Base-by-base conservation (phyloP, 768 basidiomycete genomes). In the Mycena capillaripes region DNA sequence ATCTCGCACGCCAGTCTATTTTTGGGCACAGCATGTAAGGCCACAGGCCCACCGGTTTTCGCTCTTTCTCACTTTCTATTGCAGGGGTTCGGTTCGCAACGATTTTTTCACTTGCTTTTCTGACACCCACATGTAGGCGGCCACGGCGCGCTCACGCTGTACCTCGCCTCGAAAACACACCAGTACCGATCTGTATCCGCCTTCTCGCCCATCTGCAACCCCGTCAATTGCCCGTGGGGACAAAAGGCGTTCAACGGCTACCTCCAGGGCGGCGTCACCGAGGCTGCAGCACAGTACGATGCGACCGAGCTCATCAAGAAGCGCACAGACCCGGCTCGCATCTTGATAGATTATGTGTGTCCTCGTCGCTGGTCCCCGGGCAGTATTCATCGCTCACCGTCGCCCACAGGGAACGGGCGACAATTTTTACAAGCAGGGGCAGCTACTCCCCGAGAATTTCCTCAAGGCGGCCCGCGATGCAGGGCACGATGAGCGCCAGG, bases 401-500 rank as follows among this genome's bases (percentile, higher is more conserved):
- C 57, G 16, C 10, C 53, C 34, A 60, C 76, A 95, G 95, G 95
- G 95, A 32, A 92, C 91, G 32, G 88, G 81, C 16, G 97, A 98
- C 82, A 86, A 93, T 60, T 98, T 96, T 79, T 92, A 93, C 82
- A 89, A 94, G 76, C 86, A 95, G 75, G 92, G 92, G 32, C 97
- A 99, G 80, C 89, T 99, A 17, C 89, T 95, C 62, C 98, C 97
- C 0, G 95, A 97, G 77, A 93, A 93, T 79, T 97, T 99, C 79
- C 81, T 93, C 69, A 89, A 90, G 76, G 95, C 93, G 0, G 93
- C 95, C 9, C 88, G 93, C 69, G 88, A 90, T 70, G 87, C 90
- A 8, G 93, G 94, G 5, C 89, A 93, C 76, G 89, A 91, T 70
- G 91, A 93, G 76, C 85, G 88, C 21, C 91, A 94, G 80, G 94